These are phyloP conservation scores for Neurospora sp. DNA, from an alignment of 495 filamentous ascomycete species.

Conservation along the genomic window DNA sequence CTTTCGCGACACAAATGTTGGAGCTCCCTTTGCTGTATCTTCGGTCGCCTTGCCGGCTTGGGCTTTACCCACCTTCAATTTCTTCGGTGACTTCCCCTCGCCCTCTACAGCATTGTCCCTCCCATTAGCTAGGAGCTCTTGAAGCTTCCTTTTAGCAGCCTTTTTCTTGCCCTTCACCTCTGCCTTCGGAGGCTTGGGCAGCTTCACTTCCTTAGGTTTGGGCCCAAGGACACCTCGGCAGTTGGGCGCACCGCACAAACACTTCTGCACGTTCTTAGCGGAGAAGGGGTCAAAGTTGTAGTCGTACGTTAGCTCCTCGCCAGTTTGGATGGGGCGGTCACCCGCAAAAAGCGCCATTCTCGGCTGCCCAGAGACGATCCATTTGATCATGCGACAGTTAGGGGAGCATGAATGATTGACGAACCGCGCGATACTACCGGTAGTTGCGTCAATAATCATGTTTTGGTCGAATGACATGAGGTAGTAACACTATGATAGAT, in stretches of 20 bases:
- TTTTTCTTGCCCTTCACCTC: slow-evolving; percentile 21
- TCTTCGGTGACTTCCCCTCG: slow-evolving; percentile 12
- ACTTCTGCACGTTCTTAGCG: slow-evolving; percentile 72
- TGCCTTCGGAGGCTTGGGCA: slow-evolving; percentile 24
- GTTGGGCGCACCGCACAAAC: slow-evolving; percentile 65
- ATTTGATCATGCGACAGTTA: slow-evolving; percentile 97
- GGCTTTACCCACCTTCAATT: slow-evolving; percentile 23
- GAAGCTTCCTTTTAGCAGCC: slow-evolving; percentile 24
- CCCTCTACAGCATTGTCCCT: slow-evolving; percentile 4
- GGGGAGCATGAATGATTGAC: slow-evolving; percentile 96
- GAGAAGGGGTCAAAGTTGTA: slow-evolving; percentile 96
- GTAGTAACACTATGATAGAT: slow-evolving; percentile 68
- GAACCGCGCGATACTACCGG: slow-evolving; percentile 91
- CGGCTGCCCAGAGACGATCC: slow-evolving; percentile 90
- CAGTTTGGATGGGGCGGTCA: slow-evolving; percentile 77
- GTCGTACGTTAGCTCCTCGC: slow-evolving; percentile 97
- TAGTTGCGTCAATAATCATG: slow-evolving; percentile 97
- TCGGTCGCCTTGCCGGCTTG: slow-evolving; percentile 14
- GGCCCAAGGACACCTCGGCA: slow-evolving; percentile 74
- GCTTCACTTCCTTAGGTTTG: slow-evolving; percentile 51
- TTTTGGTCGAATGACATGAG: slow-evolving; percentile 97
- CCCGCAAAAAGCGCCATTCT: slow-evolving; percentile 97
- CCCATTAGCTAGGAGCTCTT: slow-evolving; percentile 15
- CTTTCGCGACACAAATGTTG: slow-evolving; percentile 25
- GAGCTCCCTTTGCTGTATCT: slow-evolving; percentile 17